Percentiles rank a stretch among this genome's conserved stretches.
Conservation (phyloP, 257 asterid species). For the Haberlea rhodopensis region DNA sequence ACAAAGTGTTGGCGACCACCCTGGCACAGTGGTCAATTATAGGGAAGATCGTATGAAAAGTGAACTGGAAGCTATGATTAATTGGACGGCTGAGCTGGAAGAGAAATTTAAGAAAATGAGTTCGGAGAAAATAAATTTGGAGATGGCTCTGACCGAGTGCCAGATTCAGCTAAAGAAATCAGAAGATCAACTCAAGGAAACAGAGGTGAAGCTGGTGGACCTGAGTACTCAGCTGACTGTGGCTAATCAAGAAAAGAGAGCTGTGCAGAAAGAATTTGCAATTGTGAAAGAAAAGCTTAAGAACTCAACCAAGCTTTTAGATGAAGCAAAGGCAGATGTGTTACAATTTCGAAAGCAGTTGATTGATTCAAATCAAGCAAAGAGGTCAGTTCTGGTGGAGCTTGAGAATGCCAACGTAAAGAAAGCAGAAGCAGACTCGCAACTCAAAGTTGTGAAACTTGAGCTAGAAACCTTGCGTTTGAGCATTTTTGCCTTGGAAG, state of each 20-base stretch:
- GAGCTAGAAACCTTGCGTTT: conserved; percentile 46
- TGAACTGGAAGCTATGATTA: conserved; percentile 39
- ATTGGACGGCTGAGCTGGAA: conserved; percentile 44
- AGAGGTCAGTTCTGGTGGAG: conserved; percentile 33
- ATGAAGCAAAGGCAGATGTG: conserved; percentile 45
- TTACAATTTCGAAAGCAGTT: conserved; percentile 41
- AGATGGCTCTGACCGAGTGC: conserved; percentile 43
- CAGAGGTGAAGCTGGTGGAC: conserved; percentile 34
- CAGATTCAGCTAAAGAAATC: conserved; percentile 52
- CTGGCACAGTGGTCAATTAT: conserved; percentile 22
- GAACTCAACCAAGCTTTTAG: conserved; percentile 39
- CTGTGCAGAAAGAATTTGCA: conserved; percentile 41
- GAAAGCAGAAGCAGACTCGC: conserved; percentile 49
- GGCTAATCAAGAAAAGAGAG: conserved; percentile 51
- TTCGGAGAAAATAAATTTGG: conserved; percentile 48
- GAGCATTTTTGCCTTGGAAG: conserved; percentile 36
- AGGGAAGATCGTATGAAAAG: conserved; percentile 29
- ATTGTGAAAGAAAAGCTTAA: conserved; percentile 36
- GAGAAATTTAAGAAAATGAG: conserved; percentile 46
- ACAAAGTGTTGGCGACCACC: conserved; percentile 21
- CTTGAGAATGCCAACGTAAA: conserved; percentile 41
- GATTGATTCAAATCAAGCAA: conserved; percentile 35
- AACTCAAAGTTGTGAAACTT: conserved; percentile 33
- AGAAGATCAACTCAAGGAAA: conserved; percentile 48
- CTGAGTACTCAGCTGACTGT: conserved; percentile 43